These are phyloP conservation scores for Lignosus rhinocerotis DNA, from an alignment of 1,284 basidiomycete genomes.

Conservation along the genomic window DNA sequence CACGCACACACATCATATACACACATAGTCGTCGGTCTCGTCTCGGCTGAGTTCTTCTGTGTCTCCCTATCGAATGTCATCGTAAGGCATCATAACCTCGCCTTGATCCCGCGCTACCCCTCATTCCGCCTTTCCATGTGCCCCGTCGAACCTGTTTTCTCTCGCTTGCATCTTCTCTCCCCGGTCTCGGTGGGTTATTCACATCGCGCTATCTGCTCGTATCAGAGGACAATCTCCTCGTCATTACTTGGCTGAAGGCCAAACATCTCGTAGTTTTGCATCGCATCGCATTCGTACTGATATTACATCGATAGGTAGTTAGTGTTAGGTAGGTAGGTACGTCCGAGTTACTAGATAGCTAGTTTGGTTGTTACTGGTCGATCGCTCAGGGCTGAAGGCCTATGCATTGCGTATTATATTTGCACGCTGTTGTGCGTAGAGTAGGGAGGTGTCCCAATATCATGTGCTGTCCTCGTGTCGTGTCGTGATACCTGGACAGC, in stretches of 20 bases:
- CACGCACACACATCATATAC: constrained; percentile 17
- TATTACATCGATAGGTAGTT: constrained; percentile 13
- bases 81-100: constrained; percentile 1
- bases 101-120: constrained; percentile 14
- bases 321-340: constrained; percentile 14
- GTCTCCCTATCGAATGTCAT: constrained; percentile 6
- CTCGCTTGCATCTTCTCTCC: neutral
- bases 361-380: constrained; percentile 6
- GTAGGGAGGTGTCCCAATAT: constrained; percentile 3
- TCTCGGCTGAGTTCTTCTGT: constrained; percentile 5
- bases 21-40: constrained; percentile 11
- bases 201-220: constrained; percentile 20
- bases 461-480: neutral
- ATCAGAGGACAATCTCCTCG: constrained; percentile 18
- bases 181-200: constrained; percentile 8
- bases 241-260: constrained; percentile 32
- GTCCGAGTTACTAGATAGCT: constrained; percentile 23
- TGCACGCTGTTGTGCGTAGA: constrained; percentile 31
- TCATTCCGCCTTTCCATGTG: neutral
- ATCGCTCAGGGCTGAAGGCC: constrained; percentile 30
- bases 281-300: constrained; percentile 13
- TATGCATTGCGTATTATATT: constrained; percentile 35
- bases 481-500: neutral
- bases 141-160: constrained; percentile 3
- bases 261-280: constrained; percentile 23